Base-by-base conservation (phyloP, 2,329 filamentous ascomycete species). In the Ceratocystis harringtonii region DNA sequence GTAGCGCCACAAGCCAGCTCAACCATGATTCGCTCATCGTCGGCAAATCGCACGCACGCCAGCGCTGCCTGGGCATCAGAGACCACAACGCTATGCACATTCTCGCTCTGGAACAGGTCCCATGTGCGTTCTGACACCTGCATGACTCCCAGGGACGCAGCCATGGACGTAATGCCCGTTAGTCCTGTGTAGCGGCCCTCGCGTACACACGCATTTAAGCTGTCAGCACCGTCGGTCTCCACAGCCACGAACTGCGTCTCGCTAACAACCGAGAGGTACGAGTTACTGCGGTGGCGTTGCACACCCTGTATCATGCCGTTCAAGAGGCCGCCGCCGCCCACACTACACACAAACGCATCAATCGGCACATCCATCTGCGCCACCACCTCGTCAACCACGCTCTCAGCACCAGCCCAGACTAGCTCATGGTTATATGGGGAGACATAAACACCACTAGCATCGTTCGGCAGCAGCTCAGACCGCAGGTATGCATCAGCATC, bases 1-100 rank as follows among this genome's bases (percentile, higher is more conserved):
- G 87, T 88, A 5, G 92, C 90, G 0, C 92, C 91, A 73, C 92
- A 96, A 0, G 91, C 85, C 44, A 87, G 78, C 77, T 97, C 92
- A 2, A 96, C 89, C 66, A 96, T 78, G 66, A 92, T 76, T 30
- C 88, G 78, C 70, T 92, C 89, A 68, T 95, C 90, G 69, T 96
- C 88, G 8, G 89, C 86, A 68, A 96, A 85, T 28, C 83, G 79
- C 71, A 87, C 84, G 64, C 87, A 88, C 2, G 86, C 91, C 75
- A 86, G 82, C 22, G 89, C 90, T 0, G 92, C 92, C 71, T 94
- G 89, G 2, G 84, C 85, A 62, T 77, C 76, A 3, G 71, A 71
- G 28, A 77, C 74, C 62, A 76, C 73, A 6, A 75, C 65, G 68
- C 75, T 76, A 67, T 72, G 70, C 30, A 73, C 70, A 25, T 77